Base-by-base conservation (phyloP, 208 protist species). In the Leishmania aethiopica region DNA sequence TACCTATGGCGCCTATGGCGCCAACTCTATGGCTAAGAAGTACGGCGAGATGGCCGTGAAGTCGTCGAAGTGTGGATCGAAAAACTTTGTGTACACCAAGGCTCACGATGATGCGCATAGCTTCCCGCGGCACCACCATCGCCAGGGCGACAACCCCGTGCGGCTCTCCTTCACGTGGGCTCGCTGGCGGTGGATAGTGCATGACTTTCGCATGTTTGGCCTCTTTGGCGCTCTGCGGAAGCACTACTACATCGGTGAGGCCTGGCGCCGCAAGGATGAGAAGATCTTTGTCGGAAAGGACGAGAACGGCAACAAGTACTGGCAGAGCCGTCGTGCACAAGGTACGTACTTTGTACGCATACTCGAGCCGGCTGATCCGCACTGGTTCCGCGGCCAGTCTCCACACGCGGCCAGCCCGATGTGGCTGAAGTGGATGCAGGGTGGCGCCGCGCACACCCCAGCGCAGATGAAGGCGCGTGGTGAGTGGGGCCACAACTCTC, bases 231-330 rank as follows among this genome's bases (percentile, higher is more conserved):
- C 92, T 13, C 19, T 98, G 11, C 70, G 82, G 59, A 88, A 88
- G 78, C 93, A 96, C 84, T 90, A 93, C 80, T 98, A 98, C 89
- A 93, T 96, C 84, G 93, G 93, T 35, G 95, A 98, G 84, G 42
- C 89, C 3, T 98, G 95, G 93, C 90, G 95, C 35, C 86, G 92
- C 55, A 96, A 96, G 88, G 95, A 96, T 83, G 95, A 98, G 85
- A 96, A 96, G 86, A 98, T 98, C 84, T 98, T 98, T 84, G 91
- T 95, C 53, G 95, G 95, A 49, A 98, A 96, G 83, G 95, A 98
- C 75, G 95, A 98, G 75, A 95, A 95, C 85, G 95, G 95, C 76
- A 98, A 96, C 86, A 98, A 98, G 86, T 98, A 92, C 80, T 98
- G 95, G 95, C 67, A 93, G 70, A 79, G 87, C 0, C 91, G 92